Conservation (phyloP, 805 yeast species). For the Sporopachydermia lactativora region DNA sequence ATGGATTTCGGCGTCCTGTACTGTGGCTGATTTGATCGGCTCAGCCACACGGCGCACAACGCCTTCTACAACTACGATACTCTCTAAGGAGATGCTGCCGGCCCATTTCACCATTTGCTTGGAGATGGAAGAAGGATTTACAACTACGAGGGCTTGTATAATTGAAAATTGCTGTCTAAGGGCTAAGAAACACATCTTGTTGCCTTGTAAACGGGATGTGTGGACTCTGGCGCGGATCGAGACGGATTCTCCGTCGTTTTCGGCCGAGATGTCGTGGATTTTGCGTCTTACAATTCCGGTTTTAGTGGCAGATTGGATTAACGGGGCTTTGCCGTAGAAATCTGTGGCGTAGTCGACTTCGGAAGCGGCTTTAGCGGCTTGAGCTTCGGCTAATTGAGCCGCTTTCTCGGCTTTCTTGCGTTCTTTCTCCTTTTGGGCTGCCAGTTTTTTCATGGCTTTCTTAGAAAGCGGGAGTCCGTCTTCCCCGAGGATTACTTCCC, state of each 20-base stretch:
- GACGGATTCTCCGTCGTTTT: constrained; percentile 61
- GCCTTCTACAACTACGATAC: constrained; percentile 88
- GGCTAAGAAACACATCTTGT: constrained; percentile 80
- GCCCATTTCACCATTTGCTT: constrained; percentile 98
- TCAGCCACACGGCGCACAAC: constrained; percentile 71
- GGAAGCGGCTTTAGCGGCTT: constrained; percentile 61
- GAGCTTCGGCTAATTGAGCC: constrained; percentile 73
- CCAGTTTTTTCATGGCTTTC: constrained; percentile 89
- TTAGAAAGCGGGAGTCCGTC: constrained; percentile 85
- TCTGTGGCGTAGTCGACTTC: constrained; percentile 80
- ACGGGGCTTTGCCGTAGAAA: constrained; percentile 80
- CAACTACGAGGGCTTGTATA: constrained; percentile 76
- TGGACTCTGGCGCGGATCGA: constrained; percentile 90
- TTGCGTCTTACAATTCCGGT: constrained; percentile 51
- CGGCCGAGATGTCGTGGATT: constrained; percentile 36
- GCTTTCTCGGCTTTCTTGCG: constrained; percentile 88
- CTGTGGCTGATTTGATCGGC: constrained; percentile 78
- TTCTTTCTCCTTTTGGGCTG: constrained; percentile 85
- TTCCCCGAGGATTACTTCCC: constrained; percentile 29
- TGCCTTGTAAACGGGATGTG: constrained; percentile 89
- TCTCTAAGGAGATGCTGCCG: constrained; percentile 70
- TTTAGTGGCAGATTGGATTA: constrained; percentile 58
- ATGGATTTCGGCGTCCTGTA: constrained; percentile 79
- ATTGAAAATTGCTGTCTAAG: constrained; percentile 80
- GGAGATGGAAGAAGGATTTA: constrained; percentile 54